A percentile compares a stretch with the other conserved stretches of the same genome.
These are phyloP conservation scores for Trichoderma reesei DNA, from an alignment of 495 filamentous ascomycete species.

Conservation along the genomic window DNA sequence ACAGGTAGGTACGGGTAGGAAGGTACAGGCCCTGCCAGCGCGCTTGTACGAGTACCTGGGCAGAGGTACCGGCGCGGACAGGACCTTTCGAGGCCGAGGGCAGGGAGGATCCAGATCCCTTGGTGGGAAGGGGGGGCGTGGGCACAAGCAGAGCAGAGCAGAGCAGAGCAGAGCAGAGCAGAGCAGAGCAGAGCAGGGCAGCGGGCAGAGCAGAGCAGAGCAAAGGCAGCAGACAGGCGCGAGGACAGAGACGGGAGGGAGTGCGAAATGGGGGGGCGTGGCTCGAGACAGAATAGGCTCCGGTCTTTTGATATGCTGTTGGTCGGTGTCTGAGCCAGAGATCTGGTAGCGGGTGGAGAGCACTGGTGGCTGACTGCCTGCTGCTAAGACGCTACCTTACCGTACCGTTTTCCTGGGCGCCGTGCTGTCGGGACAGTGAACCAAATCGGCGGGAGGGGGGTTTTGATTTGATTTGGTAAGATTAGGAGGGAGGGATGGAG, in stretches of 20 bases:
- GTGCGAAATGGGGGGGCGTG: no score
- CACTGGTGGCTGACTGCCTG: neutral
- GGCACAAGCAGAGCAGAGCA: no score
- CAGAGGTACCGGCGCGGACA: neutral
- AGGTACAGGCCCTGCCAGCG: neutral
- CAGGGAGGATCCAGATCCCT: conserved; percentile 1
- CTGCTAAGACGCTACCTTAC: no score
- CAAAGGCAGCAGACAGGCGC: no score
- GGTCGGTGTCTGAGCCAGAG: neutral
- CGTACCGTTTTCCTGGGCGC: conserved; percentile 6
- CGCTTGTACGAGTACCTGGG: no score
- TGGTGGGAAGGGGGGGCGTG: neutral
- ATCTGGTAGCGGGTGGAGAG: conserved; percentile 4
- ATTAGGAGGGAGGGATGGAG: neutral
- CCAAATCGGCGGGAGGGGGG: neutral
- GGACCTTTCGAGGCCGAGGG: neutral
- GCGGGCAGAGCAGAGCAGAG: no score
- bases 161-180: no score
- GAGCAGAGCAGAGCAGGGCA: no score
- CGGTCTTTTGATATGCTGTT: neutral
- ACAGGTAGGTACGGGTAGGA: no score
- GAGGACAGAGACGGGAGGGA: no score
- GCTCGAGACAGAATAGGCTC: no score
- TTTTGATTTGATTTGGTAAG: no score
- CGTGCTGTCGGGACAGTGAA: conserved; percentile 6